phyloP scores from a whole-genome alignment of 768 basidiomycete species.

The Coprinopsis marcescibilis region DNA sequence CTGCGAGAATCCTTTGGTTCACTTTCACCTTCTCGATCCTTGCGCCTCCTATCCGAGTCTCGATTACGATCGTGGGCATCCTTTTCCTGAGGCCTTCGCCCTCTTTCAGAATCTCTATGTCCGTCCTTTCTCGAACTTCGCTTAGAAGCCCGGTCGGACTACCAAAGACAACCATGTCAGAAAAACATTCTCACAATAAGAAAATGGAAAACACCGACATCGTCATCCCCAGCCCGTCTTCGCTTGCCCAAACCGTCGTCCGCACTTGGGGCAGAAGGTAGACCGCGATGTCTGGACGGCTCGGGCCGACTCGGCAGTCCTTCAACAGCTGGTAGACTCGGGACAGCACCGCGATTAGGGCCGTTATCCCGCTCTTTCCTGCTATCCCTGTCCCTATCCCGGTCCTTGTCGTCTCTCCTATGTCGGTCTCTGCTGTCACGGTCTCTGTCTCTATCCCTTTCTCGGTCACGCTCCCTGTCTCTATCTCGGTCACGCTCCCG shows the following conservation, averaged over 20 bases:
- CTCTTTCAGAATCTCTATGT: slow-evolving; percentile 69
- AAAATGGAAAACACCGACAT: slow-evolving; percentile 41
- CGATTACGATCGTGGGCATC: slow-evolving; percentile 50
- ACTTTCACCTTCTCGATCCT: slow-evolving; percentile 47
- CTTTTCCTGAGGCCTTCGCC: slow-evolving; percentile 58
- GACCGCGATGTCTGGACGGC: slow-evolving; percentile 51
- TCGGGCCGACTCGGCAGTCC: slow-evolving; percentile 56
- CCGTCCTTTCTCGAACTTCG: slow-evolving; percentile 75
- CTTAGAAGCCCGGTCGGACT: slow-evolving; percentile 75
- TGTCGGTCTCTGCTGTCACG: slow-evolving; percentile 50
- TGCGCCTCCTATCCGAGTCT: slow-evolving; percentile 63
- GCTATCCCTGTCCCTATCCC: slow-evolving; percentile 49
- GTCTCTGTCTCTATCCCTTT: slow-evolving; percentile 51
- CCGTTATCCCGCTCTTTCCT: slow-evolving; percentile 54
- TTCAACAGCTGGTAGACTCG: slow-evolving; percentile 36
- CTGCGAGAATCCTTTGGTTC: slow-evolving; percentile 42
- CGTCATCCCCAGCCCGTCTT: slow-evolving; percentile 63
- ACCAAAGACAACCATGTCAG: slow-evolving; percentile 13
- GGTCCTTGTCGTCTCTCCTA: slow-evolving; percentile 56
- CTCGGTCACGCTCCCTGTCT: slow-evolving; percentile 42
- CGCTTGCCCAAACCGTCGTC: slow-evolving; percentile 75
- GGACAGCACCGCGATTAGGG: slow-evolving; percentile 28
- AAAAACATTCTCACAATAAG: slow-evolving; percentile 5
- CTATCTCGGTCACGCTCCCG: slow-evolving; percentile 53
- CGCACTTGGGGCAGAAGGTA: slow-evolving; percentile 27